Evolutionary conservation across 208 protist genomes (phyloP).

Genomic region (Naegleria lovaniensis): DNA sequence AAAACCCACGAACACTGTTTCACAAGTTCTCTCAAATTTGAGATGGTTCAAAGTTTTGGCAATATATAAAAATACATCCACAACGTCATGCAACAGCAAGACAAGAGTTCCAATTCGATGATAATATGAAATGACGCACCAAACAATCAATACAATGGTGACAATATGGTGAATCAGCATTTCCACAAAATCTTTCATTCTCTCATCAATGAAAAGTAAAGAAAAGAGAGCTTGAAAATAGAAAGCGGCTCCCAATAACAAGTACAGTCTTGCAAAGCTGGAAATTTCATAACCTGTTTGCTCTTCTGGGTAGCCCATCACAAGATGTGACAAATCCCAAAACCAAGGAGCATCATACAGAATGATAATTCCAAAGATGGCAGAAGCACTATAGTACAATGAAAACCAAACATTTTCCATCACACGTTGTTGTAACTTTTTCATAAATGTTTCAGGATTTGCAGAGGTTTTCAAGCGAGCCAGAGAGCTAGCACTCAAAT

Average conservation of each 20-base stretch:
- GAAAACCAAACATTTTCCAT: slow-evolving; percentile 14
- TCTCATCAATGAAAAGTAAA: background rate
- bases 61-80: background rate
- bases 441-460: no score
- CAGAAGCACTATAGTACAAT: background rate
- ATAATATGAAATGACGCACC: background rate
- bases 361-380: background rate
- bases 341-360: background rate
- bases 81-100: background rate
- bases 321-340: background rate
- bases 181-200: background rate
- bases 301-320: background rate
- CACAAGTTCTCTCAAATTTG: background rate
- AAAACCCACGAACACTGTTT: background rate
- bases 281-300: background rate
- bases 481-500: background rate
- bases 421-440: background rate
- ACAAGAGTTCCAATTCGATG: background rate
- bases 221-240: background rate
- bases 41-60: background rate
- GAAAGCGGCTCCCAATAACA: background rate
- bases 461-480: background rate
- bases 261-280: background rate
- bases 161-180: background rate
- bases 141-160: background rate